Base-by-base conservation (phyloP, 495 filamentous ascomycete species). In the Annulohypoxylon maeteangense region DNA sequence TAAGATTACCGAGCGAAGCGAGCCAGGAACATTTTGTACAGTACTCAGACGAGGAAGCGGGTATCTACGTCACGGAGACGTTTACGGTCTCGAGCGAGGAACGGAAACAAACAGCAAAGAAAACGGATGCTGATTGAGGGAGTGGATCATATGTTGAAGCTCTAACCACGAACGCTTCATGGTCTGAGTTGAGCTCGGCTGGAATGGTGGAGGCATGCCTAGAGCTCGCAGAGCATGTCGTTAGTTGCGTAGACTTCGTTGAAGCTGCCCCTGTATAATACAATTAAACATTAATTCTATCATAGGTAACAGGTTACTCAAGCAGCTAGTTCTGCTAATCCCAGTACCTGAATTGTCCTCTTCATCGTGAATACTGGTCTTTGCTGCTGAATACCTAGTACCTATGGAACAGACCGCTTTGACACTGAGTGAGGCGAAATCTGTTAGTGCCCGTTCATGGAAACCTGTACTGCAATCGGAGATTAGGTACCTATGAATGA, bases 51-150 rank as follows among this genome's bases (percentile, higher is more conserved):
- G 59, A 62, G 31, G 59, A 62, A 25, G 44, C 31, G 20, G 59
- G 59, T 5, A 62, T 62, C 7, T 36, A 62, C 34, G 59, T 62
- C 16, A 62, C 59, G 29, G 59, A 62, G 42, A 50, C 59, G 18
- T 38, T 50, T 7, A 62, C 59, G 16, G 44, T 62, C 16, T 62
- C 59, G 1, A 62, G 59, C 20, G 59, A 62, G 42, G 59, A 62
- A 18, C 22, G 59, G 44, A 51, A 36, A 40, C 32, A 25, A 18
- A 29, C 27, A 20, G 40, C 40, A 23, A 16, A 25, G 38, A 16
- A 58, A 58, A 58, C 2, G 14, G 14, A 27, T 18, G 36, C 4
- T 29, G 12, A 29, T 36, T 42, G n/a, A 20, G 22, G 36, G 18
- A 40, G 10, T n/a, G 34, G 31, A 53, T 12, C 48, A 53, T 31